phyloP scores from a whole-genome alignment of 495 filamentous ascomycete species.

The Tuber calosporum region DNA sequence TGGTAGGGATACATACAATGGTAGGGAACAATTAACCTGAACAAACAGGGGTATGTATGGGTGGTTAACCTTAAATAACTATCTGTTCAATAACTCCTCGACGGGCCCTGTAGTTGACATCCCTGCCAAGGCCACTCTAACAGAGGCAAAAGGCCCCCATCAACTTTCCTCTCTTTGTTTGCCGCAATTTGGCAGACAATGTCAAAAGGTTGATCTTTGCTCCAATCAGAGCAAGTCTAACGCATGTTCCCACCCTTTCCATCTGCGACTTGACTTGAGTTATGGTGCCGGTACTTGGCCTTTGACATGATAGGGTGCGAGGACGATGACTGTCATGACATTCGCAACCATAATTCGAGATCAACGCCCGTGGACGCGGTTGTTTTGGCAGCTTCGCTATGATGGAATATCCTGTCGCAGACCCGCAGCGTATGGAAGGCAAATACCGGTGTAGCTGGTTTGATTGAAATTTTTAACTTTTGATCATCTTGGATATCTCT shows the following conservation, averaged over 20 bases:
- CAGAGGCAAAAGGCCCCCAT: not conserved
- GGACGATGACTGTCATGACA: not conserved
- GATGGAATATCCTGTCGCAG: not conserved
- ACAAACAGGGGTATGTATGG: too few relatives aligned
- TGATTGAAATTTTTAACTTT: not conserved
- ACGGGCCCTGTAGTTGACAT: not conserved
- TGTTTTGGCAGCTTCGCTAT: not conserved
- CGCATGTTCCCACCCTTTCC: not conserved
- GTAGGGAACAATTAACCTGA: too few relatives aligned
- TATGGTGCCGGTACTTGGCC: not conserved
- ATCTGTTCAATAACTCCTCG: too few relatives aligned
- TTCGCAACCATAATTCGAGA: not conserved
- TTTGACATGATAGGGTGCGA: not conserved
- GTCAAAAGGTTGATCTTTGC: not conserved
- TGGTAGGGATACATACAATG: too few relatives aligned
- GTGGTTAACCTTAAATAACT: too few relatives aligned
- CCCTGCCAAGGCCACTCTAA: constrained; percentile 1
- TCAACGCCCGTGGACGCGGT: not conserved
- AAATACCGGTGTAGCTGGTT: not conserved
- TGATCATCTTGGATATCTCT: not conserved
- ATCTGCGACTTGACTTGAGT: not conserved
- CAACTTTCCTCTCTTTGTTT: not conserved
- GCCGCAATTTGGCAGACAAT: not conserved
- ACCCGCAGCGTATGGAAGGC: not conserved
- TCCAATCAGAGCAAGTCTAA: not conserved